phyloP scores from a whole-genome alignment of 1,284 basidiomycete genomes.

The Cryptococcus neoformans region DNA sequence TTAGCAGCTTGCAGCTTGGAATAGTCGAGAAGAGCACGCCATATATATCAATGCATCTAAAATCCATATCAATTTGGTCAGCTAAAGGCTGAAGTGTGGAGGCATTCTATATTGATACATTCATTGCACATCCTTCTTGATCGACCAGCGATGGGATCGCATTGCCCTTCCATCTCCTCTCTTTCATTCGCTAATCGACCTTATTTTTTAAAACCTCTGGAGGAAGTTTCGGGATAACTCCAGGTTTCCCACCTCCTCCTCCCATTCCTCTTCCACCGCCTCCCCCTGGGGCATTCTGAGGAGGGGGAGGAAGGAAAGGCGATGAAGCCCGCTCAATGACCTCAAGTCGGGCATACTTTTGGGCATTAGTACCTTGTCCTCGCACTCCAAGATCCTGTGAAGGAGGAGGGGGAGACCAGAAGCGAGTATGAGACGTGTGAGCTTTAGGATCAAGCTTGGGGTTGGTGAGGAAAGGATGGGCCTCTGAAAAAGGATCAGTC shows the following conservation, averaged over 20 bases:
- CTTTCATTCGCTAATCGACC: too few species aligned
- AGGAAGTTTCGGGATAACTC: conserved; percentile 9
- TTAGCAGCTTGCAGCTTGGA: neutral
- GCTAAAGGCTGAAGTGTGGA: too few species aligned
- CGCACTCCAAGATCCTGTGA: conserved; percentile 32
- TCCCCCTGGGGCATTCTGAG: neutral
- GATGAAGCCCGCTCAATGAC: conserved; percentile 11
- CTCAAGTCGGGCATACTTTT: conserved; percentile 38
- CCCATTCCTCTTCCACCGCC: conserved; percentile 13
- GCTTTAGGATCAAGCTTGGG: conserved; percentile 20
- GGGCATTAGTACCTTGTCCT: conserved; percentile 44
- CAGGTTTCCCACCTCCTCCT: conserved; percentile 7
- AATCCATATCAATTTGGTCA: too few species aligned
- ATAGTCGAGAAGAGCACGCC: too few species aligned
- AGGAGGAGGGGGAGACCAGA: conserved; percentile 3
- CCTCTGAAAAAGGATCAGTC: conserved; percentile 27
- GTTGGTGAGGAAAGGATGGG: conserved; percentile 46
- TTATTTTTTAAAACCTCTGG: conserved; percentile 2
- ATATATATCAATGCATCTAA: too few species aligned
- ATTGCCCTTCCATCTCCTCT: too few species aligned
- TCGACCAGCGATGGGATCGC: too few species aligned
- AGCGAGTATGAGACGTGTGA: conserved; percentile 15
- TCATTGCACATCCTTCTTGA: too few species aligned
- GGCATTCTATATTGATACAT: too few species aligned
- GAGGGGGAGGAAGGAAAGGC: conserved; percentile 1